Conservation (phyloP, 2,329 filamentous ascomycete genomes). For the Talaromyces islandicus region DNA sequence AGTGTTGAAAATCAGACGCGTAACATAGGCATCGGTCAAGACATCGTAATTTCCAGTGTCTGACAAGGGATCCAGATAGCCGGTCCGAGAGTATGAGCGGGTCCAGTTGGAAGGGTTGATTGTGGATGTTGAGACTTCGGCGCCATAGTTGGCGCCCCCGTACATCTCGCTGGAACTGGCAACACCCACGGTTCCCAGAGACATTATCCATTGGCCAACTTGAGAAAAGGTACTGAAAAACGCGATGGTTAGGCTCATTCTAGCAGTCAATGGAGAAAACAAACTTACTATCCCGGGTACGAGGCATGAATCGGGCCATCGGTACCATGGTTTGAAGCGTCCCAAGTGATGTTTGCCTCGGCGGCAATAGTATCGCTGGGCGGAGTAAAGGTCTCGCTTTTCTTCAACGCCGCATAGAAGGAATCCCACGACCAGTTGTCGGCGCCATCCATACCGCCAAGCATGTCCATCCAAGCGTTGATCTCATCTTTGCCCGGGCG, state of each 20-base stretch:
- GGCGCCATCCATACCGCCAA: slow-evolving; percentile 28
- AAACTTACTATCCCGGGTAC: slow-evolving; percentile 22
- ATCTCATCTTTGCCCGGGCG: slow-evolving; percentile 27
- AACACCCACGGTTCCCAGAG: slow-evolving; percentile 20
- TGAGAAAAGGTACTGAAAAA: slow-evolving; percentile 22
- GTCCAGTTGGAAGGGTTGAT: slow-evolving; percentile 32
- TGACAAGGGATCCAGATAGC: slow-evolving; percentile 28
- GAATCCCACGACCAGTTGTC: slow-evolving; percentile 31
- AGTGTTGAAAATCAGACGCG: slow-evolving; percentile 23
- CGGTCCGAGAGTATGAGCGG: slow-evolving; percentile 28
- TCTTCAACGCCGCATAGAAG: slow-evolving; percentile 28
- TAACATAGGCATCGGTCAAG: slow-evolving; percentile 25
- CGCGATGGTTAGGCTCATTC: slow-evolving; percentile 6
- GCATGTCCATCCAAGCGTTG: slow-evolving; percentile 27
- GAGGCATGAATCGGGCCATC: slow-evolving; percentile 20
- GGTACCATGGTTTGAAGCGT: slow-evolving; percentile 17
- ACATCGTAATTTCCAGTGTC: slow-evolving; percentile 29
- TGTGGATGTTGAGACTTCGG: slow-evolving; percentile 27
- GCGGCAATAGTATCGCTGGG: slow-evolving; percentile 15
- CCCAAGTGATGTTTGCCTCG: slow-evolving; percentile 20
- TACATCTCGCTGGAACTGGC: slow-evolving; percentile 23
- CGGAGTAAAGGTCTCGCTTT: slow-evolving; percentile 21
- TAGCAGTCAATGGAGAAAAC: not conserved
- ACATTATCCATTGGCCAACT: slow-evolving; percentile 20
- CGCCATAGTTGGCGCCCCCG: slow-evolving; percentile 24